Evolutionary conservation across 2,329 filamentous ascomycete genomes (phyloP).

Genomic region (Aspergillus sp.): DNA sequence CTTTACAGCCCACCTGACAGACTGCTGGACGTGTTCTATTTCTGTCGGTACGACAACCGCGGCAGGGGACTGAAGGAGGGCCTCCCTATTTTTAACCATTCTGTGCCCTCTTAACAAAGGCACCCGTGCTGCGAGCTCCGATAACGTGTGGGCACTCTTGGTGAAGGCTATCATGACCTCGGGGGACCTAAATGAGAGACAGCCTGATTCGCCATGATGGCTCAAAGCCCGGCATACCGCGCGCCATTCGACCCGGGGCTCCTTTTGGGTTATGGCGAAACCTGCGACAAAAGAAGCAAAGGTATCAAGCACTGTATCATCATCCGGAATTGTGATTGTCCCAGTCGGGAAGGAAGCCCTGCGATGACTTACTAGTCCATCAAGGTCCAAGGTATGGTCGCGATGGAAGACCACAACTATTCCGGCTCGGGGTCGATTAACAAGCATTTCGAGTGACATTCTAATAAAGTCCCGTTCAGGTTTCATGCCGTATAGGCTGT

Average conservation of each 20-base stretch:
- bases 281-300: conserved; percentile 58
- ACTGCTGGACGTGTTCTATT: conserved; percentile 54
- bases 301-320: conserved; percentile 48
- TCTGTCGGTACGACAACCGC: conserved; percentile 48
- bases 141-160: conserved; percentile 44
- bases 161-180: conserved; percentile 55
- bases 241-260: conserved; percentile 48
- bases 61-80: conserved; percentile 46
- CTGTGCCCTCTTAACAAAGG: conserved; percentile 27
- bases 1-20: conserved; percentile 57
- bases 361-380: conserved; percentile 50
- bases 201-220: conserved; percentile 36
- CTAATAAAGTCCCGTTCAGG: conserved; percentile 50
- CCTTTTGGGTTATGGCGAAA: conserved; percentile 33
- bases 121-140: conserved; percentile 46
- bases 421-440: conserved; percentile 26
- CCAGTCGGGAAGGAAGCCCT: conserved; percentile 50
- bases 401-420: conserved; percentile 59
- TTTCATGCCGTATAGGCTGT: conserved; percentile 64
- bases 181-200: conserved; percentile 52
- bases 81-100: conserved; percentile 47
- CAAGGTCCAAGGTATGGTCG: conserved; percentile 44
- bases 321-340: conserved; percentile 43
- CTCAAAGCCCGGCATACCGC: conserved; percentile 52
- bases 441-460: conserved; percentile 51